These are phyloP conservation scores for Aspergillus fijiensis DNA, from an alignment of 2,329 filamentous ascomycete genomes.

Conservation along the genomic window DNA sequence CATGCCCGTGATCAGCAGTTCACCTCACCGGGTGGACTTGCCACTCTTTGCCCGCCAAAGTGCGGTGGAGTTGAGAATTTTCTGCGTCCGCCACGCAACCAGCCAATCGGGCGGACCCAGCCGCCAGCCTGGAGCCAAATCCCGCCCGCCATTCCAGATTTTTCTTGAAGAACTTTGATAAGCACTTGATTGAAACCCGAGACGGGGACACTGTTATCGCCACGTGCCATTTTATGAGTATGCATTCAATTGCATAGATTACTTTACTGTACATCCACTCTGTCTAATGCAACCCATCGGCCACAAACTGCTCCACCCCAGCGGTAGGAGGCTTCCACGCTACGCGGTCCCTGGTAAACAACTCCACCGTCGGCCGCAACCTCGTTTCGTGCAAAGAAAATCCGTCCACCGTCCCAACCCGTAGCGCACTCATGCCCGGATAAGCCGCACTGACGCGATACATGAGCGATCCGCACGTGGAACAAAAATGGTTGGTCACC, in stretches of 20 bases:
- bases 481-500: constrained; percentile 8
- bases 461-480: constrained; percentile 5
- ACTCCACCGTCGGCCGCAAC: constrained; percentile 55
- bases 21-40: too few relatives aligned
- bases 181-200: too few relatives aligned
- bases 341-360: constrained; percentile 54
- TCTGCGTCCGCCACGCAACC: neutral
- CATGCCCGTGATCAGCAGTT: too few relatives aligned
- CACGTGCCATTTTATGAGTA: too few relatives aligned
- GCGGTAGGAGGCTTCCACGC: constrained; percentile 48
- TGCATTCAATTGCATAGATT: too few relatives aligned
- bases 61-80: neutral
- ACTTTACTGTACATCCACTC: too few relatives aligned
- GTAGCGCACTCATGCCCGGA: constrained; percentile 26
- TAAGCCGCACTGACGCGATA: neutral
- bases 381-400: constrained; percentile 58
- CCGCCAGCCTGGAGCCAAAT: neutral
- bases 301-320: constrained; percentile 32
- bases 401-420: constrained; percentile 64
- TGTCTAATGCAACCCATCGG: too few relatives aligned
- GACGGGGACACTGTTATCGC: too few relatives aligned
- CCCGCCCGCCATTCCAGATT: neutral
- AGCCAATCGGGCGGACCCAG: neutral
- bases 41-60: neutral
- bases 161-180: neutral